phyloP scores from a whole-genome alignment of 441 rosid genomes.

The Isatis lusitanica region DNA sequence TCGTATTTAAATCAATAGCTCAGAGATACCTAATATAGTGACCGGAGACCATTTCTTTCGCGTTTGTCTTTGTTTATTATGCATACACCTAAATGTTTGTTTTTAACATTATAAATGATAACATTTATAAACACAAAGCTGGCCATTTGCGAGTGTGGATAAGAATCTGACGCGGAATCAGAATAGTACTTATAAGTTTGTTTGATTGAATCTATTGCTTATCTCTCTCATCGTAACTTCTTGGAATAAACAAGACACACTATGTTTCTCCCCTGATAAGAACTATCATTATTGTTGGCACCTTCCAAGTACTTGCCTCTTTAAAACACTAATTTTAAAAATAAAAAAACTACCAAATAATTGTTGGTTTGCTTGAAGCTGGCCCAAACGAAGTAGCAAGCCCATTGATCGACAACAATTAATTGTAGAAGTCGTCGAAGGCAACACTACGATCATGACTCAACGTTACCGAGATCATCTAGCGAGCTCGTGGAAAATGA shows the following conservation, averaged over 20 bases:
- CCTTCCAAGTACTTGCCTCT: not conserved
- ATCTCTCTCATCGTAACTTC: not conserved
- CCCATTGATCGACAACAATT: not conserved
- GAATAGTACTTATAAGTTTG: not conserved
- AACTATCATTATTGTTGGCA: not conserved
- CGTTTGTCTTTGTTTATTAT: not conserved
- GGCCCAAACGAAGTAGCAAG: not conserved
- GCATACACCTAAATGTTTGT: not conserved
- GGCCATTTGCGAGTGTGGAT: conserved; percentile 1
- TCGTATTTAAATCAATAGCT: not conserved
- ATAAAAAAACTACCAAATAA: too few species aligned
- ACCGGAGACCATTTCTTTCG: conserved; percentile 3
- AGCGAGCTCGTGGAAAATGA: not conserved
- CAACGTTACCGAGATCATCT: not conserved
- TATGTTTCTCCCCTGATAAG: not conserved
- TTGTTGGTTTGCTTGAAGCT: not conserved
- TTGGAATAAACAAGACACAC: not conserved
- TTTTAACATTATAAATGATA: not conserved
- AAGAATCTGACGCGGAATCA: not conserved
- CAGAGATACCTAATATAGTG: not conserved
- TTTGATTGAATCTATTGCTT: not conserved
- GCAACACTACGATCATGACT: not conserved
- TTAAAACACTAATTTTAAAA: not conserved
- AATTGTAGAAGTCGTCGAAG: not conserved
- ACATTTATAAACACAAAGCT: not conserved